Evolutionary conservation across 441 rosid genomes (phyloP).

Genomic region (Mallotus repandus): DNA sequence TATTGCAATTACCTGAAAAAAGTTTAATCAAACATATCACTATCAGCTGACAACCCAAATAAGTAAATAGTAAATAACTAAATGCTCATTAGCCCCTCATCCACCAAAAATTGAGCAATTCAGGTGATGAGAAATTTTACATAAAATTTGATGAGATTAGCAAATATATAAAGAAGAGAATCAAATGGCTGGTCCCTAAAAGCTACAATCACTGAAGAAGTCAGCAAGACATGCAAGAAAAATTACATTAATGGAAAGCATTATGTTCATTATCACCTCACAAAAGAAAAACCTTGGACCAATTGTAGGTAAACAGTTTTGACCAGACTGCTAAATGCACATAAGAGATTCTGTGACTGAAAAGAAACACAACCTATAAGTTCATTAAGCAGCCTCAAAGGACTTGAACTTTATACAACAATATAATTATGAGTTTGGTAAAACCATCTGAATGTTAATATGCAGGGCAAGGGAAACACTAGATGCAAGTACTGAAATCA

Average conservation of each 20-base stretch:
- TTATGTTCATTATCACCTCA: background rate
- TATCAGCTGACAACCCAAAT: background rate
- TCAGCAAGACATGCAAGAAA: background rate
- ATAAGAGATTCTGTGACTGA: too few species aligned
- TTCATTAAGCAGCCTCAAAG: background rate
- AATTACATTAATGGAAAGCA: background rate
- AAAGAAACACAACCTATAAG: background rate
- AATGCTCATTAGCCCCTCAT: too few species aligned
- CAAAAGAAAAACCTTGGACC: background rate
- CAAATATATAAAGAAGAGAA: background rate
- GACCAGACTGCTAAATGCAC: too few species aligned
- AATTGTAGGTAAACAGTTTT: too few species aligned
- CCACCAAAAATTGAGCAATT: too few species aligned
- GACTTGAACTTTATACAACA: background rate
- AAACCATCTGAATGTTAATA: background rate
- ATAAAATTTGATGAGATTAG: too few species aligned
- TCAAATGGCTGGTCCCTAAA: background rate
- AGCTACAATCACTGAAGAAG: background rate
- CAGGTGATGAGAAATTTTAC: too few species aligned
- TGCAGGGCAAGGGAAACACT: background rate
- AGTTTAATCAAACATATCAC: slow-evolving; percentile 12
- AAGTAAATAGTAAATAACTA: too few species aligned
- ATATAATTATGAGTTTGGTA: background rate
- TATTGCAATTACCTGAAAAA: slow-evolving; percentile 74
- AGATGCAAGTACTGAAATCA: background rate